A percentile compares a stretch with the other conserved stretches of the same genome.
These are phyloP conservation scores for Marasmius fiardii DNA, from an alignment of 1,284 basidiomycete genomes.

Conservation along the genomic window DNA sequence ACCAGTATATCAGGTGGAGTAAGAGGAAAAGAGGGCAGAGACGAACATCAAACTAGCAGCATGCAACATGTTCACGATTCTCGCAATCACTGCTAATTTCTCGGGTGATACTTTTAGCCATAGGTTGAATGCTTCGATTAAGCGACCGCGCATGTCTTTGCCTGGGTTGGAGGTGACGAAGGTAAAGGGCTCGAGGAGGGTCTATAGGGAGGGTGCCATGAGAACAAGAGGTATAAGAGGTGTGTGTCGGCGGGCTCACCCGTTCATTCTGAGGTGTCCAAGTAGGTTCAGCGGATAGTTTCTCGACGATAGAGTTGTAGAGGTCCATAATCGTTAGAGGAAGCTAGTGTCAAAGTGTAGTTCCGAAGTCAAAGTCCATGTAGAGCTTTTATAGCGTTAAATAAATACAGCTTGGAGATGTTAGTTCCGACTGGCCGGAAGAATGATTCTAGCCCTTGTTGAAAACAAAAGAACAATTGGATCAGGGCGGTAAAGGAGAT, in stretches of 20 bases:
- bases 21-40: neutral
- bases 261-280: slow-evolving; percentile 26
- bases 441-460: no score
- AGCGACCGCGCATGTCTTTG: slow-evolving; percentile 87
- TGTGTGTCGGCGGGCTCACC: slow-evolving; percentile 14
- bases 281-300: slow-evolving; percentile 22
- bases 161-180: slow-evolving; percentile 88
- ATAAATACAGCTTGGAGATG: no score
- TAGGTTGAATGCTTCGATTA: slow-evolving; percentile 92
- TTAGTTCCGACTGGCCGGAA: no score
- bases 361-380: no score
- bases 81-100: slow-evolving; percentile 72
- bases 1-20: slow-evolving; percentile 8
- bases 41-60: slow-evolving; percentile 88
- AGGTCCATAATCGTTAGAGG: neutral
- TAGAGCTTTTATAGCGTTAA: no score
- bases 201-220: slow-evolving; percentile 24
- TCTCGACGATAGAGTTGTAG: slow-evolving; percentile 26
- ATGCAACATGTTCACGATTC: slow-evolving; percentile 91
- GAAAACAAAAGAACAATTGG: no score
- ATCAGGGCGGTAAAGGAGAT: no score
- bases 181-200: slow-evolving; percentile 87
- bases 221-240: neutral
- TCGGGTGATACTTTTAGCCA: slow-evolving; percentile 85
- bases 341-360: no score